Base-by-base conservation (phyloP, 2,329 filamentous ascomycete genomes). In the Claviceps sp. region DNA sequence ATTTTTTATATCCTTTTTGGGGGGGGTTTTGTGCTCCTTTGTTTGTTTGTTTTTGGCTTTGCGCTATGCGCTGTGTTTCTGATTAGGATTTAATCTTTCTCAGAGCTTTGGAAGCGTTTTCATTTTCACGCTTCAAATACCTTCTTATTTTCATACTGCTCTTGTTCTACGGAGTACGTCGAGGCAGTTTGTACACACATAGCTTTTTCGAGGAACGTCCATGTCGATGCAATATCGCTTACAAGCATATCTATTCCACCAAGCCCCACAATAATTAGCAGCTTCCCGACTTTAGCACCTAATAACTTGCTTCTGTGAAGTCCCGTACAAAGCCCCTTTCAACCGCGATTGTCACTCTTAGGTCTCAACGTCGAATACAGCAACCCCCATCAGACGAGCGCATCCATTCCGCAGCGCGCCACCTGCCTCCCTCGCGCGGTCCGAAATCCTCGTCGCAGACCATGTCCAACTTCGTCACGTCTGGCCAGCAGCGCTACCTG, bases 401-500 rank as follows among this genome's bases (percentile, higher is more conserved):
- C 22, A 9, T 26, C 34, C 3, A 4, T 37, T 41, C 16, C 37
- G 22, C 37, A 42, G n/a, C 9, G 11, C 18, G 13, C 40, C 18
- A 13, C 40, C n/a, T 42, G 9, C n/a, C 1, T 5, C 5, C 40
- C n/a, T 11, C 13, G 9, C 16, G 4, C 38, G 38, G 7, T 20
- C 16, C 7, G 14, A 41, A 18, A 7, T 20, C 18, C 1, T 43
- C 41, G 20, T 24, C 13, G 9, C 30, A 46, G 1, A n/a, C 3
- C 18, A 47, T 56, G 52, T 54, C 57, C 44, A 85, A 82, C 67
- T 89, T 81, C 67, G 84, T 89, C 56, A 72, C 85, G 16, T 78
- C 86, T 6, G 77, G 75, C 65, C 86, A 93, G 70, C 82, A 85
- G 72, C 87, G 90, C 70, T 84, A 87, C 67, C 79, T 95, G 60